Conservation (phyloP, 768 basidiomycete species). For the Lentinula detonsa region DNA sequence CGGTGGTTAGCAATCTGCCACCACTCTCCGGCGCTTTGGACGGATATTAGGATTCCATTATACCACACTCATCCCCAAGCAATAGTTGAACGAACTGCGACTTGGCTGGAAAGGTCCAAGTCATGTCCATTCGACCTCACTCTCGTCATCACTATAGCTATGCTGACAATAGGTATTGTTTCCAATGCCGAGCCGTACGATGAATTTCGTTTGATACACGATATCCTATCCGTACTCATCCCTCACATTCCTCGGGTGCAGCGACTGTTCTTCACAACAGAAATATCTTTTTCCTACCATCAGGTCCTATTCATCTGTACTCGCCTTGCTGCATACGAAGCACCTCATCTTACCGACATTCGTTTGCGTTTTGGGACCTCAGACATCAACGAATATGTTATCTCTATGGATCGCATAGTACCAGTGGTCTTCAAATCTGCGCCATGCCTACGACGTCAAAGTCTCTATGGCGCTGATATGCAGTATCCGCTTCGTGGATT, state of each 20-base stretch:
- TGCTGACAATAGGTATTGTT: background rate
- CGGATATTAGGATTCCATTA: background rate
- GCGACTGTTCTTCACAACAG: background rate
- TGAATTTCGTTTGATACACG: background rate
- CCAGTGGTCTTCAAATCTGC: background rate
- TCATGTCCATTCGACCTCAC: background rate
- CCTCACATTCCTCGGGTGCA: background rate
- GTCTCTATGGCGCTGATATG: background rate
- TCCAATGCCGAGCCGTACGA: background rate
- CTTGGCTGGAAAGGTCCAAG: constrained; percentile 4
- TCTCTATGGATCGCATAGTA: background rate
- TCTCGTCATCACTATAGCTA: background rate
- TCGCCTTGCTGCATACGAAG: background rate
- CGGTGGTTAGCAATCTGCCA: background rate
- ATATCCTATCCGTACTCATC: background rate
- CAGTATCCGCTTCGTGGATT: background rate
- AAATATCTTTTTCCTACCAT: no score
- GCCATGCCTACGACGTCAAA: background rate
- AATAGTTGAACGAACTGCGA: background rate
- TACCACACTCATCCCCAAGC: background rate
- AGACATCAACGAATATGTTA: background rate
- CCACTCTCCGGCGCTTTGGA: background rate
- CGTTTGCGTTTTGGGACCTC: background rate
- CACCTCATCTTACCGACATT: background rate
- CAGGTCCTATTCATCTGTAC: background rate